Evolutionary conservation across 805 yeast species (phyloP).

Genomic region (Teunomyces pallodes): DNA sequence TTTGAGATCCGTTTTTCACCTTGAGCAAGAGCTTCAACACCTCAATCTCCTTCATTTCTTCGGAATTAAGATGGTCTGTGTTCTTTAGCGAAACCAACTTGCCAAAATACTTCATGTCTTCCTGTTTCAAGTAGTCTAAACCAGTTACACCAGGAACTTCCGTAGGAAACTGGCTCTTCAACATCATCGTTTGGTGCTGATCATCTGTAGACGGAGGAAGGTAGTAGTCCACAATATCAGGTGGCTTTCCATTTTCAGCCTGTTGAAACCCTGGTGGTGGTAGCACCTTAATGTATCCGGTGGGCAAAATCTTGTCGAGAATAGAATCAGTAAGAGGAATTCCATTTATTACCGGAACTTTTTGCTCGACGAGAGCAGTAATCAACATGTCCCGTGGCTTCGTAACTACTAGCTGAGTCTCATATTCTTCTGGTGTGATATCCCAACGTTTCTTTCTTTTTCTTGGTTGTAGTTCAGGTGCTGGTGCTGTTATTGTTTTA

Average conservation of each 20-base stretch:
- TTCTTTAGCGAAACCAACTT: conserved; percentile 40
- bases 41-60: conserved; percentile 57
- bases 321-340: conserved; percentile 42
- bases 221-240: conserved; percentile 43
- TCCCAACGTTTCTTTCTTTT: conserved; percentile 44
- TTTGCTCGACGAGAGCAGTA: conserved; percentile 13
- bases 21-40: conserved; percentile 63
- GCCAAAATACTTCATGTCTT: conserved; percentile 71
- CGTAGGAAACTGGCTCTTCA: conserved; percentile 36
- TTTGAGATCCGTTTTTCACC: conserved; percentile 76
- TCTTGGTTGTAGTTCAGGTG: conserved; percentile 9
- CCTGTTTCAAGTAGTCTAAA: conserved; percentile 64
- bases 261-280: conserved; percentile 47
- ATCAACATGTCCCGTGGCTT: neutral
- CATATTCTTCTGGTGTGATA: conserved; percentile 37
- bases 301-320: conserved; percentile 50
- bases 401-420: conserved; percentile 6
- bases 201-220: conserved; percentile 50
- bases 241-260: conserved; percentile 20
- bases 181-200: conserved; percentile 21
- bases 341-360: conserved; percentile 29
- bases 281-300: conserved; percentile 44
- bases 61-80: conserved; percentile 38
- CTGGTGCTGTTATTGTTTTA: neutral
- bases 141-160: conserved; percentile 67